phyloP scores from a whole-genome alignment of 2,329 filamentous ascomycete species.

The Fonsecaea pedrosoi region DNA sequence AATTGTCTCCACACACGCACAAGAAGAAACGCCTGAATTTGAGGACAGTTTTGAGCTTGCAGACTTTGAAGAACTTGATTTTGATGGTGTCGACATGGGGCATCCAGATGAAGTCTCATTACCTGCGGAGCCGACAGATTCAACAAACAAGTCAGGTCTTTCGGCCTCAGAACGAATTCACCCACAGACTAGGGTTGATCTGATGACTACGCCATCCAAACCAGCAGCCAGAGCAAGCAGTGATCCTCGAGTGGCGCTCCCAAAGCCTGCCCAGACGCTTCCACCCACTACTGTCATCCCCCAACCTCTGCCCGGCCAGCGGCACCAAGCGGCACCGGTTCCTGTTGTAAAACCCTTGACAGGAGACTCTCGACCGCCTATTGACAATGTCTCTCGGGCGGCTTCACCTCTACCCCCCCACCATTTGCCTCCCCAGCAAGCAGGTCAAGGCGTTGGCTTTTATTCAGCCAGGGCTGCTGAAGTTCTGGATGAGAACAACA shows the following conservation, averaged over 20 bases:
- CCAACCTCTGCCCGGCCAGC: slow-evolving; percentile 34
- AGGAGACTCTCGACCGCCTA: slow-evolving; percentile 14
- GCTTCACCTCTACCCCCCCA: slow-evolving; percentile 37
- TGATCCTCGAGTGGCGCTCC: slow-evolving; percentile 1
- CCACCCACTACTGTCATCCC: slow-evolving; percentile 21
- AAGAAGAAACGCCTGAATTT: slow-evolving; percentile 35
- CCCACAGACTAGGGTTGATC: slow-evolving; percentile 22
- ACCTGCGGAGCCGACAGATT: slow-evolving; percentile 45
- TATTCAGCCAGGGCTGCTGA: slow-evolving; percentile 73
- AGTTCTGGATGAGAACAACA: slow-evolving; percentile 60
- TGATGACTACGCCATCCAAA: slow-evolving; percentile 36
- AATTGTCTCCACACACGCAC: slow-evolving; percentile 21
- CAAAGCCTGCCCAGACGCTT: slow-evolving; percentile 9
- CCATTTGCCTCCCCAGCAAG: slow-evolving; percentile 24
- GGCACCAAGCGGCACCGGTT: slow-evolving; percentile 15
- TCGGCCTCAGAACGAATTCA: slow-evolving; percentile 28
- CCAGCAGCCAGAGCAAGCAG: slow-evolving; percentile 20
- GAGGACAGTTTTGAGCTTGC: slow-evolving; percentile 49
- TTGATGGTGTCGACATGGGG: slow-evolving; percentile 70
- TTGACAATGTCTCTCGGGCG: slow-evolving; percentile 24
- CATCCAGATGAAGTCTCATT: slow-evolving; percentile 79
- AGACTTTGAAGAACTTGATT: slow-evolving; percentile 79
- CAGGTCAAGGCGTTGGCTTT: slow-evolving; percentile 57
- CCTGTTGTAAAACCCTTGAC: slow-evolving; percentile 8
- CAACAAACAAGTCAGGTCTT: slow-evolving; percentile 34